Conservation (phyloP, 2,329 filamentous ascomycete species). For the Ophiosphaerella narmari region DNA sequence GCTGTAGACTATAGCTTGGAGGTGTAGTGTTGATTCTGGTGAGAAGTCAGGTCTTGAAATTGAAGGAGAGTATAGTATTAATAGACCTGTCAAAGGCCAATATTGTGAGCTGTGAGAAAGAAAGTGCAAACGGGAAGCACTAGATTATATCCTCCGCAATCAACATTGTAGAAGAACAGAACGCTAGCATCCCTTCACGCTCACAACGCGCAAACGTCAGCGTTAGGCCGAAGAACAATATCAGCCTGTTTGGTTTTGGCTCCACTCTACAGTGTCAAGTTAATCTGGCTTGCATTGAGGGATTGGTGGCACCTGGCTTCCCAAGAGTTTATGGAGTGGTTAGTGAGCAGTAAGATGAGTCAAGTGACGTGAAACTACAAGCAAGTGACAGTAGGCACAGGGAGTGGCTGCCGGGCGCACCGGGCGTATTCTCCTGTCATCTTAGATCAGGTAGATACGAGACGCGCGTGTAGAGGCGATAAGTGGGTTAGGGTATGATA, state of each 20-base stretch:
- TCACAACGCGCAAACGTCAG: neutral
- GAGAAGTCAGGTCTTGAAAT: neutral
- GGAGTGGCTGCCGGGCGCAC: constrained; percentile 1
- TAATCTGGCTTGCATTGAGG: constrained; percentile 6
- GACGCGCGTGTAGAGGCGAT: neutral
- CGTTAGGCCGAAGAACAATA: neutral
- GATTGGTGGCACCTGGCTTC: constrained; percentile 1
- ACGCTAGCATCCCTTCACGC: neutral
- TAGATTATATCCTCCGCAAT: neutral
- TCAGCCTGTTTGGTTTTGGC: neutral
- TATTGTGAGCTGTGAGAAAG: neutral
- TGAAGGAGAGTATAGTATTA: too few relatives aligned
- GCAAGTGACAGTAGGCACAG: constrained; percentile 4
- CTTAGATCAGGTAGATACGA: neutral
- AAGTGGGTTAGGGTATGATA: constrained; percentile 1
- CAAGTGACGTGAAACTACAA: constrained; percentile 11
- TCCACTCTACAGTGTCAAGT: constrained; percentile 4
- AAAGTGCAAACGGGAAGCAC: neutral
- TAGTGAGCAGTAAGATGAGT: neutral
- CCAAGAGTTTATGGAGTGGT: constrained; percentile 1
- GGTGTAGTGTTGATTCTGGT: neutral
- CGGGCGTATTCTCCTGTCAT: constrained; percentile 4
- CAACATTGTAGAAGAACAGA: neutral
- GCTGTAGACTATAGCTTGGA: neutral
- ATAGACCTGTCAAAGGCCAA: neutral